phyloP scores from a whole-genome alignment of 495 filamentous ascomycete genomes.

The Trichocladium uniseriatum region DNA sequence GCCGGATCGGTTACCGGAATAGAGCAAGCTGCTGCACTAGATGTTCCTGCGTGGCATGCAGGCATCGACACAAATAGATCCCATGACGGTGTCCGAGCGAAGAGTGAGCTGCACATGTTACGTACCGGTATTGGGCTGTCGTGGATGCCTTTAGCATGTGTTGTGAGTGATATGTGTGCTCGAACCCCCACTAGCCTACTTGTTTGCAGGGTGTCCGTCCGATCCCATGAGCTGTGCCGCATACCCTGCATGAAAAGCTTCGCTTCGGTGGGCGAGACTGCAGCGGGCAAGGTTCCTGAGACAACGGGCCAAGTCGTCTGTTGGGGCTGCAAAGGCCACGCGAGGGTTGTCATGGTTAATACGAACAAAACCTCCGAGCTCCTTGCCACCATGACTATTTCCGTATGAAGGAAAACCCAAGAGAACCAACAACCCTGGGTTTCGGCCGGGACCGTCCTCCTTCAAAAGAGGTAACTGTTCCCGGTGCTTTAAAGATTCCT shows the following conservation, averaged over 20 bases:
- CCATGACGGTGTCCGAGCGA: slow-evolving; percentile 3
- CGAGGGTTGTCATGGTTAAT: neutral
- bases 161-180: too few species aligned
- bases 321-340: neutral
- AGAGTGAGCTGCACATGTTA: too few species aligned
- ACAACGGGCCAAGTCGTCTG: neutral
- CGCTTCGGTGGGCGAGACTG: slow-evolving; percentile 17
- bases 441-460: too few species aligned
- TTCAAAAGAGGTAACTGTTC: too few species aligned
- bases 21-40: neutral
- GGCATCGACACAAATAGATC: slow-evolving; percentile 5
- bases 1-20: neutral
- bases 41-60: neutral
- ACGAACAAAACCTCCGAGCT: neutral
- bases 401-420: too few species aligned
- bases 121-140: too few species aligned
- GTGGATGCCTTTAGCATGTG: too few species aligned
- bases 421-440: too few species aligned
- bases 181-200: too few species aligned
- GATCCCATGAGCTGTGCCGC: slow-evolving; percentile 8
- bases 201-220: neutral
- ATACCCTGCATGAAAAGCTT: slow-evolving; percentile 13
- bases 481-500: too few species aligned
- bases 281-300: slow-evolving; percentile 15
- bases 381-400: neutral